A percentile compares a stretch with the other conserved stretches of the same genome.
Evolutionary conservation across 495 filamentous ascomycete genomes (phyloP).

Genomic region (Niebla homalea): DNA sequence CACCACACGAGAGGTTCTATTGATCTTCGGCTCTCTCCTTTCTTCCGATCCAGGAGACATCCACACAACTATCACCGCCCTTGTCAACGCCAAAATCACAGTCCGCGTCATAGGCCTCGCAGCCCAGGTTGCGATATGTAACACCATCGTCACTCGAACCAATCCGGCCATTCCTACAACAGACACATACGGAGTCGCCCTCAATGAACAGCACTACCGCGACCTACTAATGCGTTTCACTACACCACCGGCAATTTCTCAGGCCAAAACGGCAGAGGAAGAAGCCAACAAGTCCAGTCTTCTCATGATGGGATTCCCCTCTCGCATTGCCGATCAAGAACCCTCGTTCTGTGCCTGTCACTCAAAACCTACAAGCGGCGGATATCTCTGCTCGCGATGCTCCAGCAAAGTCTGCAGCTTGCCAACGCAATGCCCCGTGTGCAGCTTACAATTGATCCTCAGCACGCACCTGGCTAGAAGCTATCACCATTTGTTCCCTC

Average conservation of each 20-base stretch:
- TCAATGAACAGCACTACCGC: constrained; percentile 78
- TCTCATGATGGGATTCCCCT: constrained; percentile 98
- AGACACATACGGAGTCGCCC: constrained; percentile 63
- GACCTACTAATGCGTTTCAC: constrained; percentile 82
- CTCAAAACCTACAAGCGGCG: constrained; percentile 67
- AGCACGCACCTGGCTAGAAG: constrained; percentile 91
- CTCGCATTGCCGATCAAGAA: constrained; percentile 59
- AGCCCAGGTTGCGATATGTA: constrained; percentile 83
- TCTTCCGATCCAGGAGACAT: constrained; percentile 92
- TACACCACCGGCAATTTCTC: constrained; percentile 71
- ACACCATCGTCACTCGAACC: constrained; percentile 72
- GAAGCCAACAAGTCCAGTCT: constrained; percentile 38
- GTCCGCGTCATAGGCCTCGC: constrained; percentile 80
- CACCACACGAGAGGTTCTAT: constrained; percentile 80
- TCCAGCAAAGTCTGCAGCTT: constrained; percentile 78
- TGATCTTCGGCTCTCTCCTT: constrained; percentile 82
- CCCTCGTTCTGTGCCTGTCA: constrained; percentile 88
- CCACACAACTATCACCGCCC: constrained; percentile 66
- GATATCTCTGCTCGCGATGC: constrained; percentile 86
- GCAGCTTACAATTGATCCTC: constrained; percentile 82
- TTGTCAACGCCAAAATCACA: constrained; percentile 68
- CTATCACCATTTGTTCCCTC: constrained; percentile 91
- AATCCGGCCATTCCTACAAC: constrained; percentile 56
- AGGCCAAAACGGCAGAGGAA: constrained; percentile 17
- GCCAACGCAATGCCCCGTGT: constrained; percentile 83